Evolutionary conservation across 768 basidiomycete genomes (phyloP), one percentile per base, ranked within the genome.

Genomic region (Kwoniella sp.): DNA sequence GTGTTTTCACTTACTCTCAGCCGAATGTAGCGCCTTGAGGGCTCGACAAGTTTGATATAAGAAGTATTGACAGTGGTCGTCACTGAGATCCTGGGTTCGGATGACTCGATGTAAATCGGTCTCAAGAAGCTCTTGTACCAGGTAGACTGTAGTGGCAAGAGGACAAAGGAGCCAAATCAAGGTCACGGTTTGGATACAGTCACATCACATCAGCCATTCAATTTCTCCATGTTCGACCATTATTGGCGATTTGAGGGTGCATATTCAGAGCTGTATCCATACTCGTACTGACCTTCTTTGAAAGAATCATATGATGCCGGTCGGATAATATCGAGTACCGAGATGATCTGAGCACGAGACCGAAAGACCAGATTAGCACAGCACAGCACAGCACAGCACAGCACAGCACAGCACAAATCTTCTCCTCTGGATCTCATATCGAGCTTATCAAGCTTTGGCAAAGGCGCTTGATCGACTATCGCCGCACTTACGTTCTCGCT

Each of bases 91-190:
- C 77, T 96, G 93, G 24, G 92, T 94, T 56, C 92, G 85, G 77
- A 97, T 95, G 46, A 96, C 94, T 19, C 95, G 89, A 78, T 97
- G 94, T 87, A 97, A 88, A 82, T 94, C 93, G 9, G 92, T 95
- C 79, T 94, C 92, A 88, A 93, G 92, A 71, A 93, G 82, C 76
- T 95, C 93, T 81, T 92, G 90, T 61, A 91, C 89, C 73, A 92
- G 63, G 29, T 74, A 77, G 22, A 72, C 71, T 71, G 56, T 19
- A 44, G 40, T 19, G 40, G 17, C 8, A 17, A 48, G 25, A 55
- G 48, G 13, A 6, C 47, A 36, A 30, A 40, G 33, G 33, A 33
- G 33, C 13, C n/a, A n/a, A n/a, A n/a, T n/a, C n/a, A n/a, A n/a
- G n/a, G n/a, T n/a, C n/a, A n/a, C n/a, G n/a, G n/a, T n/a, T n/a